Percentiles rank a stretch among this genome's conserved stretches.
Conservation (phyloP, 2,329 filamentous ascomycete genomes). For the Periconia sp. region DNA sequence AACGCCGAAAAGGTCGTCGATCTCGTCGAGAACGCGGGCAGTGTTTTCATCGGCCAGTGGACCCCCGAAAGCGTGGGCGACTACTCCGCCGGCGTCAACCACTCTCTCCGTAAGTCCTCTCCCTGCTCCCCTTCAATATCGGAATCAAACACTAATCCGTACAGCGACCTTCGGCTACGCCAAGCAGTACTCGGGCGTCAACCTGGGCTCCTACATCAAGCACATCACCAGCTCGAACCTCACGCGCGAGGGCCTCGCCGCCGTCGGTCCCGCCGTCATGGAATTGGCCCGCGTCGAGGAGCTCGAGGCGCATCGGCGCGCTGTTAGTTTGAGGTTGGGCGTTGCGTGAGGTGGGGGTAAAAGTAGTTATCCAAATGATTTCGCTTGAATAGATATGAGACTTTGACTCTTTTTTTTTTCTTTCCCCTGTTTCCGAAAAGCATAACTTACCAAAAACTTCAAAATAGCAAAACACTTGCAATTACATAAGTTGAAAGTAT, state of each 20-base stretch:
- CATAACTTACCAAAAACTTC: too few species aligned
- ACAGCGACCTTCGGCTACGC: slow-evolving; percentile 97
- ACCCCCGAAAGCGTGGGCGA: slow-evolving; percentile 97
- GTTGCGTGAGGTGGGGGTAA: slow-evolving; percentile 16
- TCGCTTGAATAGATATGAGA: too few species aligned
- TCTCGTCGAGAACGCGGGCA: slow-evolving; percentile 87
- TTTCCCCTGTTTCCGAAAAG: too few species aligned
- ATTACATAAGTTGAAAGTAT: too few species aligned
- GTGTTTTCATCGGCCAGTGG: slow-evolving; percentile 94
- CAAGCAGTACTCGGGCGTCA: slow-evolving; percentile 97
- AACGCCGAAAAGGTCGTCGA: slow-evolving; percentile 75
- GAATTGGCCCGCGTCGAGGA: slow-evolving; percentile 92
- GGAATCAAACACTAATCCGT: slow-evolving; percentile 5
- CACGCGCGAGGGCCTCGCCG: slow-evolving; percentile 78
- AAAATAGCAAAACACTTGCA: too few species aligned
- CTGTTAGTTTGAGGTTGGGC: slow-evolving; percentile 65
- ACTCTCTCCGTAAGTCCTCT: slow-evolving; percentile 80
- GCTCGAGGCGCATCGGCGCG: slow-evolving; percentile 85
- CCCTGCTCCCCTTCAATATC: not conserved
- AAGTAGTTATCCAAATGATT: too few species aligned
- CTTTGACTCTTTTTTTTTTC: too few species aligned
- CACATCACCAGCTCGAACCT: slow-evolving; percentile 95
- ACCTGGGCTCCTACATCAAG: slow-evolving; percentile 93
- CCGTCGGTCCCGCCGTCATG: slow-evolving; percentile 90
- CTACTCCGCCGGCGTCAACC: slow-evolving; percentile 97